phyloP scores from a whole-genome alignment of 768 basidiomycete species.

The Pleurotus sapidus region DNA sequence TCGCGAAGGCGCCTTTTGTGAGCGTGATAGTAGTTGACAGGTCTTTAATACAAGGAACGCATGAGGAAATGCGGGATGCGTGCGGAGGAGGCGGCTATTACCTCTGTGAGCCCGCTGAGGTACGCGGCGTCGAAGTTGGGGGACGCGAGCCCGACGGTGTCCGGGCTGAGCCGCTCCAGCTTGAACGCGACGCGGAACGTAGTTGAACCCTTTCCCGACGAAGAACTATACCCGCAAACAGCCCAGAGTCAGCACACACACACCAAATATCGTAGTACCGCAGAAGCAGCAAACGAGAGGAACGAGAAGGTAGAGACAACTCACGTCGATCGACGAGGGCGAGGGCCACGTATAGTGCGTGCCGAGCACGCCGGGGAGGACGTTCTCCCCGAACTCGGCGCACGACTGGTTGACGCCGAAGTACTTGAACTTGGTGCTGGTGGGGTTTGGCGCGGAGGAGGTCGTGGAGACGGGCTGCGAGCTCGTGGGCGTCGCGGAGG shows the following conservation, averaged over 20 bases:
- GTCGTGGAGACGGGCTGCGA: too few species aligned
- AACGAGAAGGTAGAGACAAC: background rate
- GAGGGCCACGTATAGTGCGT: conserved; percentile 51
- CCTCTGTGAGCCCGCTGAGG: conserved; percentile 45
- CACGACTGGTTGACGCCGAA: conserved; percentile 64
- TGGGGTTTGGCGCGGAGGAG: conserved; percentile 16
- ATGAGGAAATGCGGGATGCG: too few species aligned
- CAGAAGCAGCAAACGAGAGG: too few species aligned
- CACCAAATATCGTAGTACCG: too few species aligned
- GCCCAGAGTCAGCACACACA: too few species aligned
- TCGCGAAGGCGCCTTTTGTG: conserved; percentile 50
- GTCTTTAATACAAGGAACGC: conserved; percentile 26
- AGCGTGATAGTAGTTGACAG: conserved; percentile 56
- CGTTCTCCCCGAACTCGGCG: conserved; percentile 54
- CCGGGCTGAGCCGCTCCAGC: conserved; percentile 54
- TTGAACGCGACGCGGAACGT: conserved; percentile 61
- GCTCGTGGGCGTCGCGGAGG: too few species aligned
- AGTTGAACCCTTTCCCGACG: conserved; percentile 52
- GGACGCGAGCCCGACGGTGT: conserved; percentile 50
- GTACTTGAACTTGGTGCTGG: conserved; percentile 53
- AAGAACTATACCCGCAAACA: conserved; percentile 37
- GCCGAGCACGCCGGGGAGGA: conserved; percentile 41
- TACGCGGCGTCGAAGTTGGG: conserved; percentile 47
- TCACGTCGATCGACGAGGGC: conserved; percentile 33
- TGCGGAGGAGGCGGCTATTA: conserved; percentile 15